Percentiles rank a stretch among this genome's conserved stretches.
Conservation (phyloP, 169 alveolate species). For the Toxoplasma gondii region DNA sequence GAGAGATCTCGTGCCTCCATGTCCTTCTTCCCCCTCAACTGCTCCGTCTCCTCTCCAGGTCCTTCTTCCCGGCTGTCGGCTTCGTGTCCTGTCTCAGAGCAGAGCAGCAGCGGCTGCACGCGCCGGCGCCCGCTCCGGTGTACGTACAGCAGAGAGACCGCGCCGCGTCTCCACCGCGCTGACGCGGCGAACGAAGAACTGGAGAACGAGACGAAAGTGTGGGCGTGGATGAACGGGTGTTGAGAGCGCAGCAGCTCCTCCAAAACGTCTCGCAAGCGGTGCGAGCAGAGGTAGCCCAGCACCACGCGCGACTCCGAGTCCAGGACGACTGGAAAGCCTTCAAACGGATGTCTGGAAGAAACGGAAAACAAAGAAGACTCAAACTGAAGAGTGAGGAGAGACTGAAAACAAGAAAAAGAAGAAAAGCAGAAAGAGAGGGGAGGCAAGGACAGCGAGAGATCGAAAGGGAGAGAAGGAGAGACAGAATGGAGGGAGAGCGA, state of each 20-base stretch:
- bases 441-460: neutral
- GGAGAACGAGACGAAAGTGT: conserved; percentile 52
- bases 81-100: no score
- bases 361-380: neutral
- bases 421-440: no score
- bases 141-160: conserved; percentile 7
- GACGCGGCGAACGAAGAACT: conserved; percentile 19
- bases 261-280: conserved; percentile 50
- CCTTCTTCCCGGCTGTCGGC: neutral
- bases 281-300: conserved; percentile 39
- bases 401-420: no score
- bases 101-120: neutral
- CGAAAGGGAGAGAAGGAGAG: neutral
- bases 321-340: neutral
- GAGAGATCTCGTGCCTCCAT: neutral
- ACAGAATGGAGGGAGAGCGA: neutral
- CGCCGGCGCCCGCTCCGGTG: conserved; percentile 13
- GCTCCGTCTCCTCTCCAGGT: neutral
- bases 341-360: neutral
- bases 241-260: conserved; percentile 46
- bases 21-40: neutral
- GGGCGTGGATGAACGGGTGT: conserved; percentile 62
- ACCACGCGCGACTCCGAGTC: conserved; percentile 1
- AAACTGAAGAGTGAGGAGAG: no score
- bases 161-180: neutral